Conservation (phyloP, 768 basidiomycete genomes). For the Clitopilus passeckerianus region DNA sequence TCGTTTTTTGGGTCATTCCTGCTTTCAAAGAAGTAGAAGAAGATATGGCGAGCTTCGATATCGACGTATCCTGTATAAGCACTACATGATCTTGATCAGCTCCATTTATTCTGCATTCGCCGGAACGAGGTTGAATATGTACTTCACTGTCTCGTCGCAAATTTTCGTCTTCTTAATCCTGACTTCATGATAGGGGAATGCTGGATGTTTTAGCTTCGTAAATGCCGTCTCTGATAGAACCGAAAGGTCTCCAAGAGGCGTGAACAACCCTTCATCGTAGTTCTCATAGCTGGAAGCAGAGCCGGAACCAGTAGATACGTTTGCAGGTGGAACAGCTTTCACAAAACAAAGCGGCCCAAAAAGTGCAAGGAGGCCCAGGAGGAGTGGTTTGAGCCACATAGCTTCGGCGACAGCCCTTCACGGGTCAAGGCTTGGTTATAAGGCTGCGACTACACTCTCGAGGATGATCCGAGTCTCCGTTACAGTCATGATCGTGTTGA, state of each 20-base stretch:
- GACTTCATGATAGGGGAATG: slow-evolving; percentile 46
- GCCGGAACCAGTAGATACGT: background rate
- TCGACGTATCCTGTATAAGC: slow-evolving; percentile 65
- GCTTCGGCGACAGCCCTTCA: no score
- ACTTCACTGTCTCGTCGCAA: slow-evolving; percentile 56
- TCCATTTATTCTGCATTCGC: background rate
- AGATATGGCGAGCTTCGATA: slow-evolving; percentile 54
- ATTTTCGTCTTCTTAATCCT: slow-evolving; percentile 57
- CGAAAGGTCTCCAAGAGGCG: slow-evolving; percentile 26
- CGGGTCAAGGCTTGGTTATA: no score
- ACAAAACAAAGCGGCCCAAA: background rate
- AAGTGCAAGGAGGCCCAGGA: background rate
- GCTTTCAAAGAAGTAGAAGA: slow-evolving; percentile 80
- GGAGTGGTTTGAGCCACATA: background rate
- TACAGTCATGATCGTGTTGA: no score
- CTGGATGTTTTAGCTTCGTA: slow-evolving; percentile 37
- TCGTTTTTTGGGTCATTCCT: slow-evolving; percentile 54
- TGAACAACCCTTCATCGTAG: slow-evolving; percentile 25
- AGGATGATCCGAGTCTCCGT: no score
- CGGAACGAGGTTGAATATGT: slow-evolving; percentile 3
- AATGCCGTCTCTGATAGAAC: slow-evolving; percentile 27
- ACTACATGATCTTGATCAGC: slow-evolving; percentile 21
- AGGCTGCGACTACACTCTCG: no score
- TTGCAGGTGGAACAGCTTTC: background rate
- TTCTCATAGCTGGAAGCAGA: background rate